phyloP scores from a whole-genome alignment of 2,329 filamentous ascomycete species.

The Hypoxylon sp. region DNA sequence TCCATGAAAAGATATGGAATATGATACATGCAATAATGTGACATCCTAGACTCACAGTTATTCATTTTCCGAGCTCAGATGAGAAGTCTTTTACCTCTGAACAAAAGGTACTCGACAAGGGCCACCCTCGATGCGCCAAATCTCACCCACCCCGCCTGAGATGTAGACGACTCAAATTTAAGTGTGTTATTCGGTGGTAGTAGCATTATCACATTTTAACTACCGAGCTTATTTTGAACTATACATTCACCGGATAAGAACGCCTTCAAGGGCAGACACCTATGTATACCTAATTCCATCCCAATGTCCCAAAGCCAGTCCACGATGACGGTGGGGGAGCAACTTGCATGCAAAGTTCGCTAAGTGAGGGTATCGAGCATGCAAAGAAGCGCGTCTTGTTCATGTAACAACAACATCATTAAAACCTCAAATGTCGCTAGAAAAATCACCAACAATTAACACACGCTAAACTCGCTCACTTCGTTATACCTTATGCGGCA shows the following conservation, averaged over 20 bases:
- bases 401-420: conserved; percentile 35
- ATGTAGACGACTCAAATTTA: neutral
- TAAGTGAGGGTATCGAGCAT: conserved; percentile 45
- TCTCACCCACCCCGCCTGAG: neutral
- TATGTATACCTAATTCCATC: conserved; percentile 27
- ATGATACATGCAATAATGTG: neutral
- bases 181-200: conserved; percentile 15
- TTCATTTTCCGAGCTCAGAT: neutral
- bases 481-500: conserved; percentile 51
- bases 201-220: conserved; percentile 37
- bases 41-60: neutral
- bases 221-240: conserved; percentile 24
- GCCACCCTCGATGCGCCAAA: neutral
- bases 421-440: conserved; percentile 24
- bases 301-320: conserved; percentile 28
- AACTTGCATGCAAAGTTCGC: conserved; percentile 38
- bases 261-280: conserved; percentile 7
- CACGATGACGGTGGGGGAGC: conserved; percentile 25
- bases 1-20: neutral
- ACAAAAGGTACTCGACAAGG: neutral
- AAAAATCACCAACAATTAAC: conserved; percentile 5
- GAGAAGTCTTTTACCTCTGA: neutral
- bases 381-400: conserved; percentile 30
- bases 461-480: neutral
- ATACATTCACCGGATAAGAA: conserved; percentile 16